Conservation (phyloP, 139 green algal genomes). For the Chlorokybus atmophyticus region DNA sequence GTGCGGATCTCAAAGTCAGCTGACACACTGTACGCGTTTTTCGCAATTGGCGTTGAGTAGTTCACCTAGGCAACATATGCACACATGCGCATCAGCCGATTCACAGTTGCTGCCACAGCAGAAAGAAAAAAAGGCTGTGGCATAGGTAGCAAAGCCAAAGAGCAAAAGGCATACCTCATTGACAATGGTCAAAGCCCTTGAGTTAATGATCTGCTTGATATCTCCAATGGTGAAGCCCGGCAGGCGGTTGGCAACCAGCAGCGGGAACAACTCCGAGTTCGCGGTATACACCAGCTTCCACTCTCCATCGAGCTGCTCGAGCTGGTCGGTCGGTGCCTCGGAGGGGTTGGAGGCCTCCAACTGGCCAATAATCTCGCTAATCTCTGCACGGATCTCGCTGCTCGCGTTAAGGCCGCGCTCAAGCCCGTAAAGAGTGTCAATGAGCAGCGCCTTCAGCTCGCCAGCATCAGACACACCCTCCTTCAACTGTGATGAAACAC, state of each 20-base stretch:
- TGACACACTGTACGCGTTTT: background rate
- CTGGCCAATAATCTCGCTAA: slow-evolving; percentile 82
- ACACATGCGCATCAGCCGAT: too few relatives aligned
- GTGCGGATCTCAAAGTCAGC: background rate
- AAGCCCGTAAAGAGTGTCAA: slow-evolving; percentile 75
- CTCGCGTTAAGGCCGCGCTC: slow-evolving; percentile 58
- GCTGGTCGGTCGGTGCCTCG: slow-evolving; percentile 47
- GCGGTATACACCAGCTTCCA: slow-evolving; percentile 18
- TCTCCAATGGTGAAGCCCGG: background rate
- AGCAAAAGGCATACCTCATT: too few relatives aligned
- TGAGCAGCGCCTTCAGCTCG: slow-evolving; percentile 51
- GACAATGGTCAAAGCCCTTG: too few relatives aligned
- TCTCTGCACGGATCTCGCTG: slow-evolving; percentile 61
- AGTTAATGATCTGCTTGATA: background rate
- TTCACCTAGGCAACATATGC: too few relatives aligned
- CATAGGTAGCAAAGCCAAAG: too few relatives aligned
- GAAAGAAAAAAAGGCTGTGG: too few relatives aligned
- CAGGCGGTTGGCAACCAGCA: background rate
- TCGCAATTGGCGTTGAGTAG: background rate
- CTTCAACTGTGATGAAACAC: too few relatives aligned
- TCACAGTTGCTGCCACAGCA: too few relatives aligned
- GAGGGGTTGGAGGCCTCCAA: slow-evolving; percentile 79
- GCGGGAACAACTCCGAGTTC: background rate
- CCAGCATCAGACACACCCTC: too few relatives aligned
- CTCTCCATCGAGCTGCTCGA: slow-evolving; percentile 40